A percentile compares a stretch with the other conserved stretches of the same genome.
phyloP scores from a whole-genome alignment of 1,139 yeast genomes.

The Entelexis paramagnoliae region DNA sequence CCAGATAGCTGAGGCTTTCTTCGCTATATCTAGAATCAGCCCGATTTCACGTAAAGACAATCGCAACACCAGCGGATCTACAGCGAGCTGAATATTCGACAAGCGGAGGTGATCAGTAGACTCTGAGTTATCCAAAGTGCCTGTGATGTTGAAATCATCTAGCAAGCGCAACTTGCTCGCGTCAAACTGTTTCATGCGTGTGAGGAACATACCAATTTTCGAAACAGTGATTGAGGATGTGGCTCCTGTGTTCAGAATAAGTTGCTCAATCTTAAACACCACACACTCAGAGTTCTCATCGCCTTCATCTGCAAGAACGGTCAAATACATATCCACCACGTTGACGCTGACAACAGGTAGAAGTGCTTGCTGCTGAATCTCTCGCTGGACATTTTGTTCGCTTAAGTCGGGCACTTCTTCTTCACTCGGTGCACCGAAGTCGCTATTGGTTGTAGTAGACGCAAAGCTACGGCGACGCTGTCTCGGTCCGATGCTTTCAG shows the following conservation, averaged over 20 bases:
- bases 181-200: slow-evolving; percentile 59
- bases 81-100: slow-evolving; percentile 56
- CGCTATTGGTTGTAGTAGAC: neutral
- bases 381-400: neutral
- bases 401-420: neutral
- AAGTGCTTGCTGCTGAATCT: neutral
- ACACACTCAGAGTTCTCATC: slow-evolving; percentile 67
- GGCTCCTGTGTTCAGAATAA: slow-evolving; percentile 48
- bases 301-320: slow-evolving; percentile 72
- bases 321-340: slow-evolving; percentile 50
- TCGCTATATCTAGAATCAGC: slow-evolving; percentile 62
- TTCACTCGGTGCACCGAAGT: neutral
- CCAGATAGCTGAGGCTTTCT: slow-evolving; percentile 53
- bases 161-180: slow-evolving; percentile 57
- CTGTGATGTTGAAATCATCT: slow-evolving; percentile 78
- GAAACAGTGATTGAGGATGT: slow-evolving; percentile 46
- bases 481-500: neutral
- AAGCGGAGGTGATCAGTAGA: slow-evolving; percentile 48
- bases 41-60: slow-evolving; percentile 80
- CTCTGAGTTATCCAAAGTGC: slow-evolving; percentile 62
- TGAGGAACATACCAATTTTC: slow-evolving; percentile 78
- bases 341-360: slow-evolving; percentile 15
- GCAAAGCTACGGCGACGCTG: neutral
- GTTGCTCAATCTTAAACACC: slow-evolving; percentile 77
- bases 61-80: slow-evolving; percentile 73